Evolutionary conservation across 768 basidiomycete species (phyloP).

Genomic region (Rossbeevera mucosa): DNA sequence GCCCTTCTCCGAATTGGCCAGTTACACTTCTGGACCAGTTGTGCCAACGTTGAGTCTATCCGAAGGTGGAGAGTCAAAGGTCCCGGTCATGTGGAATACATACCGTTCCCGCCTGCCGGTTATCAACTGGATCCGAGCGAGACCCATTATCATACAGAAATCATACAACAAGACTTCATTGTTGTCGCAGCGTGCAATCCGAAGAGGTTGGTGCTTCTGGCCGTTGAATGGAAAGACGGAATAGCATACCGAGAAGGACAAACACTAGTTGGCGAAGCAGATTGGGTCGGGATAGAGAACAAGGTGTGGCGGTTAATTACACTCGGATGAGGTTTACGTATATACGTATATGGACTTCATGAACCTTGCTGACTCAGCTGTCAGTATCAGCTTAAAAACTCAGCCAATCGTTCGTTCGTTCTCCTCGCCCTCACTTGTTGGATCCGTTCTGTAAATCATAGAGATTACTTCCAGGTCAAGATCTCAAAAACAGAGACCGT

Average conservation of each 20-base stretch:
- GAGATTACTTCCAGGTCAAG: too few relatives aligned
- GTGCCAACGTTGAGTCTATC: not conserved
- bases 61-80: not conserved
- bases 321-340: not conserved
- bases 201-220: constrained; percentile 3
- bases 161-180: constrained; percentile 13
- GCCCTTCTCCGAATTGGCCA: not conserved
- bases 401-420: too few relatives aligned
- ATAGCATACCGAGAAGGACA: constrained; percentile 14
- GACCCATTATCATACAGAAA: not conserved
- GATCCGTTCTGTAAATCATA: too few relatives aligned
- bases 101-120: not conserved
- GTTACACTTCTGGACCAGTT: constrained; percentile 14
- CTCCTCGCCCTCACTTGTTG: too few relatives aligned
- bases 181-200: constrained; percentile 2
- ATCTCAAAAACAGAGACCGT: too few relatives aligned
- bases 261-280: not conserved
- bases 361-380: too few relatives aligned
- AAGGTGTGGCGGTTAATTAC: constrained; percentile 9
- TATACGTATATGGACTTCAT: too few relatives aligned
- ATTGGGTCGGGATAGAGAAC: constrained; percentile 7
- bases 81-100: not conserved
- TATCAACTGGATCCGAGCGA: not conserved
- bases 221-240: constrained; percentile 13
- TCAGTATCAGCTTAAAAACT: too few relatives aligned